Conservation (phyloP, 768 basidiomycete species). For the Pisolithus orientalis region DNA sequence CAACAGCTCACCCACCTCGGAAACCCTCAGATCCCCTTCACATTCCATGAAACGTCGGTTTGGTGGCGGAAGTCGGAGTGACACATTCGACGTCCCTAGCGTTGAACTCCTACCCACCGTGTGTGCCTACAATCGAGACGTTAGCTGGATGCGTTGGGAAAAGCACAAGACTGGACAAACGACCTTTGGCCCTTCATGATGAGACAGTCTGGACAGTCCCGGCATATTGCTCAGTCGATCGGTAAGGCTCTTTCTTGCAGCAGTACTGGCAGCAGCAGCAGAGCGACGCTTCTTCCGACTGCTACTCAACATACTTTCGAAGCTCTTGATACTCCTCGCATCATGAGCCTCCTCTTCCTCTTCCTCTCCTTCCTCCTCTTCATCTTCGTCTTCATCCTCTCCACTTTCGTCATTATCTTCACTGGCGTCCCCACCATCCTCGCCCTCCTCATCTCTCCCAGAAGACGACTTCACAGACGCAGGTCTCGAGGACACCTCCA, state of each 20-base stretch:
- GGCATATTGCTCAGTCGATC: conserved; percentile 81
- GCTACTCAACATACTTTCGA: conserved; percentile 74
- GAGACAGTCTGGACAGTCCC: conserved; percentile 41
- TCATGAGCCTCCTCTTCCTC: conserved; percentile 40
- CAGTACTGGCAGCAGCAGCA: not conserved
- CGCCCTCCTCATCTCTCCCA: conserved; percentile 12
- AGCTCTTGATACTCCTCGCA: conserved; percentile 74
- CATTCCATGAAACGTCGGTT: conserved; percentile 68
- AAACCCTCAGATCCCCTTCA: conserved; percentile 69
- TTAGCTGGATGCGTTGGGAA: not conserved
- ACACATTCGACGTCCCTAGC: conserved; percentile 27
- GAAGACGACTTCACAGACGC: conserved; percentile 36
- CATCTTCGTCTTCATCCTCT: conserved; percentile 24
- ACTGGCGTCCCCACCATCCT: conserved; percentile 4
- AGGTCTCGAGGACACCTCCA: conserved; percentile 47
- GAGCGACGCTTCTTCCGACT: conserved; percentile 17
- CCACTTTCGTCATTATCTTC: conserved; percentile 17
- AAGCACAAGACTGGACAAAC: conserved; percentile 12
- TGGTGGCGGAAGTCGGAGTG: conserved; percentile 50
- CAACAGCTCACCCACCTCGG: conserved; percentile 77
- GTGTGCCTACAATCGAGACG: not conserved
- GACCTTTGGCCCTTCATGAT: conserved; percentile 29
- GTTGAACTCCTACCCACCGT: conserved; percentile 11
- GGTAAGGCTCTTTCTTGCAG: conserved; percentile 62
- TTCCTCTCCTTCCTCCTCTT: conserved; percentile 18